Conservation (phyloP, 768 basidiomycete genomes). For the Kondoa subrosea region DNA sequence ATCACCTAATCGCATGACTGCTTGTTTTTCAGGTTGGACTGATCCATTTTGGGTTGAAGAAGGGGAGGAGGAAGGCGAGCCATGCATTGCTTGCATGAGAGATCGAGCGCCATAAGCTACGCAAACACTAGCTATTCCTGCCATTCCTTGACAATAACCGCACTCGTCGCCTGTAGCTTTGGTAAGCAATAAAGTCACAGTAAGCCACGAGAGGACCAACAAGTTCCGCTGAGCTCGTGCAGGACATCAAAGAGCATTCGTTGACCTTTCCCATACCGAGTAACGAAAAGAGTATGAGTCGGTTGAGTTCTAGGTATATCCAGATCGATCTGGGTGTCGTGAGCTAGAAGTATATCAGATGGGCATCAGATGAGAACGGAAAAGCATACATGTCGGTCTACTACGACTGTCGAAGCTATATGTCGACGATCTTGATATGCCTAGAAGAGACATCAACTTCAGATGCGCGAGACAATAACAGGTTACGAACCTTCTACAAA, state of each 20-base stretch:
- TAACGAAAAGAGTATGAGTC: conserved; percentile 84
- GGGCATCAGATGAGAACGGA: no score
- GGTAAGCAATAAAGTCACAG: conserved; percentile 80
- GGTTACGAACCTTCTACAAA: no score
- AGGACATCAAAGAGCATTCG: conserved; percentile 86
- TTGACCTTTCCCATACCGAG: conserved; percentile 90
- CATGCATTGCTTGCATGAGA: conserved; percentile 80
- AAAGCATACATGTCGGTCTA: no score
- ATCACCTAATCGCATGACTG: conserved; percentile 85
- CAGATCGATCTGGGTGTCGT: conserved; percentile 93
- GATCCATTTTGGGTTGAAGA: conserved; percentile 28
- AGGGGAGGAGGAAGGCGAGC: conserved; percentile 79
- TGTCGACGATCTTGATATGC: no score
- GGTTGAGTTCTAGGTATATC: conserved; percentile 93
- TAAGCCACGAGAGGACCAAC: conserved; percentile 78
- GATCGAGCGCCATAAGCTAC: conserved; percentile 38
- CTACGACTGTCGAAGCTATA: no score
- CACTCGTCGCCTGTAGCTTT: conserved; percentile 68
- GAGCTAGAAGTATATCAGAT: conserved; percentile 14
- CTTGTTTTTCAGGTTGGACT: conserved; percentile 43
- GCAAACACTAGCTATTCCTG: conserved; percentile 6
- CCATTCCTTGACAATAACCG: conserved; percentile 98
- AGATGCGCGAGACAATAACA: conserved; percentile 36
- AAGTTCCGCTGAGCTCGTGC: conserved; percentile 52
- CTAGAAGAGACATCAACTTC: no score